Percentiles rank a stretch among this genome's conserved stretches.
These are phyloP conservation scores for Senna siamea DNA, from an alignment of 306 rosid species.

Conservation along the genomic window DNA sequence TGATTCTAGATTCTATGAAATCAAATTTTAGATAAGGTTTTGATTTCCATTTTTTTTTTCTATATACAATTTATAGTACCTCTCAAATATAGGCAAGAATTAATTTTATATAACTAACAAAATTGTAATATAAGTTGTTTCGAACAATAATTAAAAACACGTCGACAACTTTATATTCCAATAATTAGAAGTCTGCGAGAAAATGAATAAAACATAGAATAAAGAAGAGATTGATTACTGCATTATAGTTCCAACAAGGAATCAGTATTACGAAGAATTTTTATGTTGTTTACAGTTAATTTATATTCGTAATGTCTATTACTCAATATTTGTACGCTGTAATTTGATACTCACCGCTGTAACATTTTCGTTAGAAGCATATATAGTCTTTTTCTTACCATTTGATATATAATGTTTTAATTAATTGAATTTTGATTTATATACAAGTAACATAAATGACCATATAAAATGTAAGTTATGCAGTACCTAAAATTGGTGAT, in stretches of 20 bases:
- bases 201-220: background rate
- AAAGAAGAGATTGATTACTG: background rate
- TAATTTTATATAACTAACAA: too few species aligned
- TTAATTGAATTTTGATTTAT: background rate
- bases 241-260: background rate
- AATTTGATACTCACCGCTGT: slow-evolving; percentile 35
- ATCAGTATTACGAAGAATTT: too few species aligned
- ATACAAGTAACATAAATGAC: background rate
- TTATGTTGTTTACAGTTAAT: too few species aligned
- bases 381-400: too few species aligned
- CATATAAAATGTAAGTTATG: background rate
- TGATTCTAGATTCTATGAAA: background rate
- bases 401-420: too few species aligned
- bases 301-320: too few species aligned
- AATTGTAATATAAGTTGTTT: too few species aligned
- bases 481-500: background rate
- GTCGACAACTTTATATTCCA: too few species aligned
- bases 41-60: too few species aligned
- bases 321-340: background rate
- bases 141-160: too few species aligned
- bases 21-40: background rate
- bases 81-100: too few species aligned
- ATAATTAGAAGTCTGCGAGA: background rate
- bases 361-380: background rate
- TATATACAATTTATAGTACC: too few species aligned